Evolutionary conservation across 768 basidiomycete species (phyloP).

Genomic region (Boletales sp.): DNA sequence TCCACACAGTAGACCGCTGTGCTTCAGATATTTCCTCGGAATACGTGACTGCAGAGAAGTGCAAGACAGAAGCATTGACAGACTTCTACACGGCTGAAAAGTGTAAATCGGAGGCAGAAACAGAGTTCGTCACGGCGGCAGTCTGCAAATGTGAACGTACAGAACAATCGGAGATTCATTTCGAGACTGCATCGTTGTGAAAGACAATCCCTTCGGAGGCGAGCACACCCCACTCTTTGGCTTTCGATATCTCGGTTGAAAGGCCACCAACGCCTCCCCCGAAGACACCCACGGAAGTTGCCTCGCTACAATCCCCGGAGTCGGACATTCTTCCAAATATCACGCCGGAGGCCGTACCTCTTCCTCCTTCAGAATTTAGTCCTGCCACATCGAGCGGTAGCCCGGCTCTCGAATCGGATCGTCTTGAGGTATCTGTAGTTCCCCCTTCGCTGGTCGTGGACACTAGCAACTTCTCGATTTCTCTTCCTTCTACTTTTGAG

Average conservation of each 20-base stretch:
- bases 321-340: slow-evolving; percentile 16
- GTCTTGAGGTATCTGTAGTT: slow-evolving; percentile 4
- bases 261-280: slow-evolving; percentile 22
- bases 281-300: slow-evolving; percentile 24
- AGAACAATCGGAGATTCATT: slow-evolving; percentile 44
- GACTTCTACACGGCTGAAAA: slow-evolving; percentile 45
- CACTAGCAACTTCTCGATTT: slow-evolving; percentile 20
- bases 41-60: slow-evolving; percentile 50
- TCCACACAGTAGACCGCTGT: slow-evolving; percentile 46
- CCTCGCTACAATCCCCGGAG: slow-evolving; percentile 26
- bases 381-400: slow-evolving; percentile 24
- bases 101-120: slow-evolving; percentile 31
- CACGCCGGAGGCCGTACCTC: slow-evolving; percentile 32
- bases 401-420: slow-evolving; percentile 21
- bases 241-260: slow-evolving; percentile 27
- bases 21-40: slow-evolving; percentile 39
- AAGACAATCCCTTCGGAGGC: slow-evolving; percentile 35
- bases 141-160: slow-evolving; percentile 30
- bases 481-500: slow-evolving; percentile 31
- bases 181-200: slow-evolving; percentile 46
- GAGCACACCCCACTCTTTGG: slow-evolving; percentile 35
- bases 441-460: slow-evolving; percentile 15
- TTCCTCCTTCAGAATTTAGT: slow-evolving; percentile 36
- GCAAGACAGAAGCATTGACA: slow-evolving; percentile 39
- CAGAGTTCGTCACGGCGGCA: slow-evolving; percentile 48